Base-by-base conservation (phyloP, 352 stramenopile species). In the Phytopythium aichiense region DNA sequence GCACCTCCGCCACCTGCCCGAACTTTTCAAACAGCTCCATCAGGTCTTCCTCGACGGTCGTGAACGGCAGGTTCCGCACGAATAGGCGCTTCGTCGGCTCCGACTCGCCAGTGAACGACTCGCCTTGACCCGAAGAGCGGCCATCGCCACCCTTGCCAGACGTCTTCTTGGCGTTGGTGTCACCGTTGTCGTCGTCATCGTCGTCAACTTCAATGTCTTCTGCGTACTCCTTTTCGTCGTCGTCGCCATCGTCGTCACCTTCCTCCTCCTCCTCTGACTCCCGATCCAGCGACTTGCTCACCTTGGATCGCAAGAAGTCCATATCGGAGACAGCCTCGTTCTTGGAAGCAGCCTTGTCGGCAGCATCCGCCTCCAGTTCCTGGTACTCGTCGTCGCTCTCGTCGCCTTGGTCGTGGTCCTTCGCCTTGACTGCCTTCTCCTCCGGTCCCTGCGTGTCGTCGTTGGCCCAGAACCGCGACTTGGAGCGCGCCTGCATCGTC, bases 61-160 rank as follows among this genome's bases (percentile, higher is more conserved):
- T 94, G 72, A 98, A 99, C 45, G 97, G 92, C 37, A 99, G 64
- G 63, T 99, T 99, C 31, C 96, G 81, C 48, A 99, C 78, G 78
- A 99, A 99, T 45, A 99, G 74, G 38, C 98, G 88, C n/a, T 84
- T 74, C 18, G 72, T 85, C 18, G 76, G 81, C 56, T 81, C 79
- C 12, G 81, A 64, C 0, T 77, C 71, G 42, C 70, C 66, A 16
- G 18, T 53, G 23, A 31, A n/a, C 12, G 51, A 9, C 3, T 64
- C 66, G 30, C 69, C 42, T 45, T 57, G 46, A 45, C 48, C 50
- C 56, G 35, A 48, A 58, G 35, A 13, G 20, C 40, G 28, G 42
- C 13, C 42, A 56, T 33, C 25, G 18, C 45, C 28, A 43, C 18
- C 33, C 52, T 68, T 54, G 33, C 48, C 43, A 31, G 23, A 15